A percentile compares a stretch with the other conserved stretches of the same genome.
Evolutionary conservation across 768 basidiomycete genomes (phyloP).

Genomic region (Gymnopilus junonius): DNA sequence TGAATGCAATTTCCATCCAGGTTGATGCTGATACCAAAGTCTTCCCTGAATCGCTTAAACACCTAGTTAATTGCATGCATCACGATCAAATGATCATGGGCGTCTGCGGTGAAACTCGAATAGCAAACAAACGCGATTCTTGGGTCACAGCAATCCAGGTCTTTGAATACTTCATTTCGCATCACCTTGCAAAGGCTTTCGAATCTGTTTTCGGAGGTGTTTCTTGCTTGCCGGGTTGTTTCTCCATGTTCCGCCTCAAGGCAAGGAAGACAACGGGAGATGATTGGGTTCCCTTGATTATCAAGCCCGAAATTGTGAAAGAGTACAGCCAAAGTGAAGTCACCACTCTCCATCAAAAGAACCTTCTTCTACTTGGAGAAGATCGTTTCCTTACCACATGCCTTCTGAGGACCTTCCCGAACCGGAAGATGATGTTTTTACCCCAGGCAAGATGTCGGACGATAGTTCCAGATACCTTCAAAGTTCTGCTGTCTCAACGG

Average conservation of each 20-base stretch:
- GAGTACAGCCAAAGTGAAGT: conserved; percentile 97
- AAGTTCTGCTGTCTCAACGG: conserved; percentile 91
- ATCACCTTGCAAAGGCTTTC: conserved; percentile 97
- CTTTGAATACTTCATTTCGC: conserved; percentile 98
- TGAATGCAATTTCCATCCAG: conserved; percentile 42
- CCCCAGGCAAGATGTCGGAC: conserved; percentile 96
- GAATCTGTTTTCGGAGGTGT: conserved; percentile 99
- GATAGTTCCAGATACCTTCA: conserved; percentile 94
- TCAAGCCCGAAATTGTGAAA: conserved; percentile 95
- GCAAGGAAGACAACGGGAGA: conserved; percentile 86
- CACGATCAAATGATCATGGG: conserved; percentile 99
- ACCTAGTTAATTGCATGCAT: conserved; percentile 98
- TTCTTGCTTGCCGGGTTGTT: conserved; percentile 98
- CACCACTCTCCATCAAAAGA: conserved; percentile 96
- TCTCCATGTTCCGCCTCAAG: conserved; percentile 99
- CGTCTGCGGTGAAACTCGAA: conserved; percentile 97
- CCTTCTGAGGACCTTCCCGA: conserved; percentile 95
- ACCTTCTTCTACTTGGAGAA: conserved; percentile 93
- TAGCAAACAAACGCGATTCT: conserved; percentile 96
- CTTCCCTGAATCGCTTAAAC: conserved; percentile 85
- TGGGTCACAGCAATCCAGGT: conserved; percentile 99
- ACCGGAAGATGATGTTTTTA: conserved; percentile 99
- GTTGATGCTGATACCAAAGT: conserved; percentile 99
- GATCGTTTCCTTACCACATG: conserved; percentile 99
- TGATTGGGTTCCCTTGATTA: conserved; percentile 97